phyloP scores from a whole-genome alignment of 2,329 filamentous ascomycete species.

The Orbilia blumenaviensis region DNA sequence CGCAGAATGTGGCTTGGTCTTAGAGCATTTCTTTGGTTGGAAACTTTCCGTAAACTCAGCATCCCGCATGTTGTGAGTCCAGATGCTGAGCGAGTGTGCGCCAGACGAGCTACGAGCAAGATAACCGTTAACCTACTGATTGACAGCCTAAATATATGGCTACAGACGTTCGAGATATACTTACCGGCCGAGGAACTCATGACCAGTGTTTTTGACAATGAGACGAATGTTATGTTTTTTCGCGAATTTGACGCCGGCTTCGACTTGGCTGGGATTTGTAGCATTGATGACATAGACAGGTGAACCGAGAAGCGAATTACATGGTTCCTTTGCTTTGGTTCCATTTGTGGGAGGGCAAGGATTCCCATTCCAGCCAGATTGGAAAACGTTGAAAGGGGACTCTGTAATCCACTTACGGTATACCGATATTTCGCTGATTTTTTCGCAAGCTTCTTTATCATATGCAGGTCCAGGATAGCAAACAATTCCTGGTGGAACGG shows the following conservation, averaged over 20 bases:
- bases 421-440: conserved; percentile 51
- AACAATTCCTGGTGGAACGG: conserved; percentile 59
- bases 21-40: conserved; percentile 53
- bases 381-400: conserved; percentile 57
- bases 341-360: conserved; percentile 60
- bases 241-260: conserved; percentile 61
- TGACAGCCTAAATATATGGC: background rate
- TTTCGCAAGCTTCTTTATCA: conserved; percentile 54
- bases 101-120: conserved; percentile 56
- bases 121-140: too few species aligned
- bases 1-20: conserved; percentile 53
- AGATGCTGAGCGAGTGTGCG: conserved; percentile 60
- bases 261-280: conserved; percentile 59
- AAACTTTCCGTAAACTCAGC: conserved; percentile 58
- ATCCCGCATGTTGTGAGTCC: conserved; percentile 59
- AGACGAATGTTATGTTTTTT: conserved; percentile 59
- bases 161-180: background rate
- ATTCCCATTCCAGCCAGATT: conserved; percentile 60
- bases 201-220: conserved; percentile 61
- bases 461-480: conserved; percentile 59
- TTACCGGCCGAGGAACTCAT: conserved; percentile 60
- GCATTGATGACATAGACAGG: conserved; percentile 61
- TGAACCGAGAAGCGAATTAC: conserved; percentile 41
- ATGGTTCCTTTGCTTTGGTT: conserved; percentile 60
- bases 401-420: conserved; percentile 60